These are phyloP conservation scores for Zymoseptoria ardabiliae DNA, from an alignment of 2,329 filamentous ascomycete genomes.

Conservation along the genomic window DNA sequence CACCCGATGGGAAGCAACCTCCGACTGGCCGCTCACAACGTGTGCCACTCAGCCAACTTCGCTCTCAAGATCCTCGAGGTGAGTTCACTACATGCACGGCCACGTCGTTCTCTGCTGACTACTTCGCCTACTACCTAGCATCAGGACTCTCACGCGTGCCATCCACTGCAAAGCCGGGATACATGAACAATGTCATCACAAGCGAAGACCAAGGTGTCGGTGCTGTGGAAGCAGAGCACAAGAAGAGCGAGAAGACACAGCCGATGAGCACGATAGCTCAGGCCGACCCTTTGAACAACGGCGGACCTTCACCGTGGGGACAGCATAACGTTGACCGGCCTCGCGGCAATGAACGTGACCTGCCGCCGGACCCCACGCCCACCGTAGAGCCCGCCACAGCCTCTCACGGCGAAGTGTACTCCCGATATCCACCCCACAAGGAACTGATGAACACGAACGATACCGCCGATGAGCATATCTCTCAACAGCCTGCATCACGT, in stretches of 20 bases:
- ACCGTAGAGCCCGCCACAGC: not conserved
- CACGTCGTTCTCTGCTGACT: not conserved
- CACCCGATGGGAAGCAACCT: not conserved
- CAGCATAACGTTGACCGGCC: not conserved
- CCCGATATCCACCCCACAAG: not conserved
- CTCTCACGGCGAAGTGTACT: not conserved
- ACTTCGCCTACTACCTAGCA: not conserved
- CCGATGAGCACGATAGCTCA: not conserved
- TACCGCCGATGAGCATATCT: not conserved
- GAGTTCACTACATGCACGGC: not conserved
- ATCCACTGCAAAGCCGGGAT: not conserved
- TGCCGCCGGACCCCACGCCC: not conserved
- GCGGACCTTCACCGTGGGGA: not conserved
- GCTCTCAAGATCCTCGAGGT: not conserved
- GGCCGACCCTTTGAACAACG: not conserved
- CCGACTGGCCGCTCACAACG: not conserved
- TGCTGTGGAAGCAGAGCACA: not conserved
- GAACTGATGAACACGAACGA: not conserved
- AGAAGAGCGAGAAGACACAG: not conserved
- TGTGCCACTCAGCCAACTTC: not conserved
- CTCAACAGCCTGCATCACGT: not conserved
- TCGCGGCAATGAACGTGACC: not conserved
- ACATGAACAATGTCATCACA: not conserved
- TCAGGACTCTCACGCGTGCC: not conserved
- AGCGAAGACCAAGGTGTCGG: not conserved